Evolutionary conservation across 2,329 filamentous ascomycete genomes (phyloP), one percentile per base, ranked within the genome.

Genomic region (Pezicula neosporulosa): DNA sequence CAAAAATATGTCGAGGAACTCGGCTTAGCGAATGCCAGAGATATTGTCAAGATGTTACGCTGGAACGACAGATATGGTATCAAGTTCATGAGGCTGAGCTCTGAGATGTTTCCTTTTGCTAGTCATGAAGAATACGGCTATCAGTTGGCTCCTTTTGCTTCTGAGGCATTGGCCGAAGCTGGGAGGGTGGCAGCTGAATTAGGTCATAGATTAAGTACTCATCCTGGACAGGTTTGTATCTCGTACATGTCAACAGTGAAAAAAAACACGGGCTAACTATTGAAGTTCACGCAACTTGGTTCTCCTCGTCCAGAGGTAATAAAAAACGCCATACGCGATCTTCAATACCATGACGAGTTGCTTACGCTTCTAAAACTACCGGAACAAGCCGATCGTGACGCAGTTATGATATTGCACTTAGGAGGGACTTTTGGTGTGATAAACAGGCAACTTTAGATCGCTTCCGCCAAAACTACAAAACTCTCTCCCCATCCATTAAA

Each of bases 81-180:
- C 70, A 92, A 85, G 60, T 97, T 97, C 67, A 83, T 97, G 81
- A 83, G 93, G 1, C 75, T 97, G 18, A 96, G 90, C 60, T 96
- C 90, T 49, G 93, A 97, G 61, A 97, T 97, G 89, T 97, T 97
- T 58, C 93, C 93, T 0, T 97, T 97, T 67, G 93, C 93, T 2
- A 95, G 89, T 57, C 93, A 97, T 63, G 79, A 81, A 21, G 87
- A 90, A 55, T 87, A 96, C 58, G 93, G 92, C 0, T 97, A 97
- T 68, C 87, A 83, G 59, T 77, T 97, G 12, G 85, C 84, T 0
- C 86, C 89, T 0, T 97, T 97, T 66, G 93, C 92, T 0, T 82
- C 88, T 0, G 85, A 91, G 13, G 83, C 81, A 0, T 75, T 97
- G 9, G 86, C 81, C 2, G 86, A 92, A 58, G 89, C 82, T 7